These are phyloP conservation scores for Rhizophora apiculata DNA, from an alignment of 345 rosid genomes.

Conservation along the genomic window DNA sequence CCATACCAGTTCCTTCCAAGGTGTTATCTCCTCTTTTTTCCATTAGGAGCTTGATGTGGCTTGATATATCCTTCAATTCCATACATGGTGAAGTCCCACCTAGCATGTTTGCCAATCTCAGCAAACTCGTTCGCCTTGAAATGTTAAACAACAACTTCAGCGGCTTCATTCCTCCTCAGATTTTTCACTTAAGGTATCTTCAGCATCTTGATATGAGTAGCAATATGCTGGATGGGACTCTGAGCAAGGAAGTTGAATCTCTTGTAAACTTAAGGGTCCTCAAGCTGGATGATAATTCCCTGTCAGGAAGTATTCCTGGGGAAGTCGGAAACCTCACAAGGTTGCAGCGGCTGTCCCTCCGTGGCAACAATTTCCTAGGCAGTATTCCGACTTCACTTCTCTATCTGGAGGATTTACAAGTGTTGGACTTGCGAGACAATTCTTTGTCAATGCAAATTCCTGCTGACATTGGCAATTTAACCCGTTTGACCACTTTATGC, in stretches of 20 bases:
- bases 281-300: slow-evolving; percentile 23
- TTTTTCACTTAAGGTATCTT: slow-evolving; percentile 26
- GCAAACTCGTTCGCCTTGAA: slow-evolving; percentile 26
- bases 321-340: slow-evolving; percentile 10
- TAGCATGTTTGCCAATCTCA: slow-evolving; percentile 23
- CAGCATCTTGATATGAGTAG: slow-evolving; percentile 28
- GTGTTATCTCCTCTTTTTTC: slow-evolving; percentile 26
- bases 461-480: slow-evolving; percentile 25
- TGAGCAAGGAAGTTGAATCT: slow-evolving; percentile 8
- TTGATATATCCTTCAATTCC: slow-evolving; percentile 26
- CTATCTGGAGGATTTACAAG: no score
- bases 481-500: slow-evolving; percentile 23
- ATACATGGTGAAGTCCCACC: slow-evolving; percentile 24
- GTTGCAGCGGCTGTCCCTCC: slow-evolving; percentile 22
- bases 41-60: slow-evolving; percentile 19
- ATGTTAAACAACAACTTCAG: slow-evolving; percentile 24
- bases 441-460: slow-evolving; percentile 28
- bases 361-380: slow-evolving; percentile 17
- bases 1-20: slow-evolving; percentile 14
- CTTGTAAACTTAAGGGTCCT: slow-evolving; percentile 20
- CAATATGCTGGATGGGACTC: slow-evolving; percentile 13
- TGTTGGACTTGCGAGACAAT: slow-evolving; percentile 28
- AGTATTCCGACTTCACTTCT: slow-evolving; percentile 31
- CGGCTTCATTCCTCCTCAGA: slow-evolving; percentile 28
- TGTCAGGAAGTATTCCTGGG: slow-evolving; percentile 21